These are phyloP conservation scores for Mycosphaerella arachidis DNA, from an alignment of 2,329 filamentous ascomycete genomes.

Conservation along the genomic window DNA sequence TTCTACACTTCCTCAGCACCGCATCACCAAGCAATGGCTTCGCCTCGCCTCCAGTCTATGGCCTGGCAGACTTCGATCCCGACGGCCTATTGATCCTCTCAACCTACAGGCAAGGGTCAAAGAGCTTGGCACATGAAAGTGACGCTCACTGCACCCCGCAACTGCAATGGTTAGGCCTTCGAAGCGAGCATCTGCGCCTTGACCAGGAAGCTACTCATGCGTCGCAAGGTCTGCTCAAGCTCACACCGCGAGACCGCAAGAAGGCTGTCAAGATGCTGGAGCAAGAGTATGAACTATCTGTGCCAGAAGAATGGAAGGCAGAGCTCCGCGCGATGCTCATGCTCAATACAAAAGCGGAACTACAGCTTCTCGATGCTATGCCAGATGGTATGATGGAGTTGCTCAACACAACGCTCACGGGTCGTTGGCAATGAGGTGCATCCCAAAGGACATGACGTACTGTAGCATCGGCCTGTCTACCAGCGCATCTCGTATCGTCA, in stretches of 20 bases:
- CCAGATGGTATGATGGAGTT: constrained; percentile 24
- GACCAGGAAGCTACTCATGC: constrained; percentile 24
- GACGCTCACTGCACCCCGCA: constrained; percentile 44
- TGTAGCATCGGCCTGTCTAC: no score
- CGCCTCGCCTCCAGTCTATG: constrained; percentile 50
- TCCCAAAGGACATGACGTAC: neutral
- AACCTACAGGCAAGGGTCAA: constrained; percentile 70
- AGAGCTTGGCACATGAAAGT: constrained; percentile 56
- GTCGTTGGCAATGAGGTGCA: no score
- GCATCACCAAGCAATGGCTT: constrained; percentile 44
- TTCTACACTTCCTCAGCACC: constrained; percentile 54
- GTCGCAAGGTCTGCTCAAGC: constrained; percentile 43
- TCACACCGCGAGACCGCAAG: constrained; percentile 56
- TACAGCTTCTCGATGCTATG: constrained; percentile 49
- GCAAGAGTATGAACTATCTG: constrained; percentile 2
- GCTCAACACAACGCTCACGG: constrained; percentile 9
- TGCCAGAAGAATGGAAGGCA: constrained; percentile 30
- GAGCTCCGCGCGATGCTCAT: constrained; percentile 71
- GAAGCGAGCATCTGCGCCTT: constrained; percentile 30
- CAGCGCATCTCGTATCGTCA: no score
- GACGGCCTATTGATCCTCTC: constrained; percentile 69
- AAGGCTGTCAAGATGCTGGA: constrained; percentile 53
- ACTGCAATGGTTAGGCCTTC: constrained; percentile 64
- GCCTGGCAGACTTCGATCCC: constrained; percentile 70
- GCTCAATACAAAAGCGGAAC: constrained; percentile 71